phyloP scores from a whole-genome alignment of 106 monocot species.

The Triglochin maritima region DNA sequence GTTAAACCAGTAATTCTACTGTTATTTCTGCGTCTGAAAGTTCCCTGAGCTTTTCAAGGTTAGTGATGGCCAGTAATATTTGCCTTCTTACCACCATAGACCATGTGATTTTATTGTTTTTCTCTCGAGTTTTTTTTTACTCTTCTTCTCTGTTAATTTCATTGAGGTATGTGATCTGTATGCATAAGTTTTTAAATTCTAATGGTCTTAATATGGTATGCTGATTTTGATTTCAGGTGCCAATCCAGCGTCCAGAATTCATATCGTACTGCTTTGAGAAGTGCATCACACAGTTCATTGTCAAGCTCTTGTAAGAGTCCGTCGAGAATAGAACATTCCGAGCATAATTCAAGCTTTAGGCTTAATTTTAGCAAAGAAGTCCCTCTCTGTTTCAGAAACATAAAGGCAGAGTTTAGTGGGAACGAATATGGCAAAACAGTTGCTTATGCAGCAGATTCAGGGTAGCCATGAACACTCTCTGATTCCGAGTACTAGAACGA shows the following conservation, averaged over 20 bases:
- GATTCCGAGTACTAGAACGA: slow-evolving; percentile 91
- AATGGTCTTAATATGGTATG: slow-evolving; percentile 27
- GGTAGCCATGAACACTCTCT: slow-evolving; percentile 93
- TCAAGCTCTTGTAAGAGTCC: slow-evolving; percentile 95
- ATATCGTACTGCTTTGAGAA: slow-evolving; percentile 42
- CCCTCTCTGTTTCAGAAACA: slow-evolving; percentile 60
- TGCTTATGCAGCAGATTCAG: slow-evolving; percentile 74
- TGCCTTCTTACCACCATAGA: background rate
- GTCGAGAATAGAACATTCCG: slow-evolving; percentile 45
- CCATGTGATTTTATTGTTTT: background rate
- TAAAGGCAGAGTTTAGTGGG: slow-evolving; percentile 93
- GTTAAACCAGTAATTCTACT: slow-evolving; percentile 23
- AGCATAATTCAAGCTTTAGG: slow-evolving; percentile 21
- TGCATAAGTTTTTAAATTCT: slow-evolving; percentile 20
- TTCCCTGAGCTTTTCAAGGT: slow-evolving; percentile 28
- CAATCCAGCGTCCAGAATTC: slow-evolving; percentile 28
- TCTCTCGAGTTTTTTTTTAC: background rate
- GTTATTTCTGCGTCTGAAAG: slow-evolving; percentile 50
- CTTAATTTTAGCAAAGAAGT: slow-evolving; percentile 34
- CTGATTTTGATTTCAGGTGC: slow-evolving; percentile 13
- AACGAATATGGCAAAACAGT: slow-evolving; percentile 62
- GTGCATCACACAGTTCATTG: slow-evolving; percentile 95
- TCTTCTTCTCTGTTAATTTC: background rate
- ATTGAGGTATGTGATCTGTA: slow-evolving; percentile 27
- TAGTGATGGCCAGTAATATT: background rate